Conservation (phyloP, 2,329 filamentous ascomycete genomes). For the Colletotrichum paranaense region DNA sequence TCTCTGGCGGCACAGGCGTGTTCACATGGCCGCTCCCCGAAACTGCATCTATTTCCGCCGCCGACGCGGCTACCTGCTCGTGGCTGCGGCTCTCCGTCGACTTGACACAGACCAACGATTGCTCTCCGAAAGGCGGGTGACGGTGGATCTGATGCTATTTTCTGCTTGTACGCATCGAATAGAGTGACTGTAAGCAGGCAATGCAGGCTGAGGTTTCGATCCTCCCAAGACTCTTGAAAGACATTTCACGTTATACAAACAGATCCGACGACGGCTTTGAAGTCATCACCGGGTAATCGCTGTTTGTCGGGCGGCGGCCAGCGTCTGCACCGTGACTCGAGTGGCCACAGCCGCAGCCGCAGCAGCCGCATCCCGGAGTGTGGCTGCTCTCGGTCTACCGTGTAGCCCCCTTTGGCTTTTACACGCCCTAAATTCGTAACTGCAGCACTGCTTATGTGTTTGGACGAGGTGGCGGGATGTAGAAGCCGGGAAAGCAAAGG, state of each 20-base stretch:
- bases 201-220: background rate
- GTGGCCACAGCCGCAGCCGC: background rate
- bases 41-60: conserved; percentile 16
- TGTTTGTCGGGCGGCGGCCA: background rate
- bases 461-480: background rate
- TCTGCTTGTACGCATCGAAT: conserved; percentile 18
- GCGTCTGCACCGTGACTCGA: conserved; percentile 8
- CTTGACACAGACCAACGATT: conserved; percentile 9
- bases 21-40: background rate
- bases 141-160: conserved; percentile 26
- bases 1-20: background rate
- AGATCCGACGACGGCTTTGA: conserved; percentile 9
- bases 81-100: conserved; percentile 28
- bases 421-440: background rate
- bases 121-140: conserved; percentile 4
- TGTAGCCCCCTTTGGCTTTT: background rate
- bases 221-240: background rate
- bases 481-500: background rate
- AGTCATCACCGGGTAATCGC: background rate
- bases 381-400: background rate
- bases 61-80: conserved; percentile 16
- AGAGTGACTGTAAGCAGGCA: conserved; percentile 13
- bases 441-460: background rate
- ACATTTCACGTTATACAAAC: conserved; percentile 18
- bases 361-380: background rate